Percentiles rank a stretch among this genome's conserved stretches.
Conservation (phyloP, 2,329 filamentous ascomycete genomes). For the Hypomyces rosellus region DNA sequence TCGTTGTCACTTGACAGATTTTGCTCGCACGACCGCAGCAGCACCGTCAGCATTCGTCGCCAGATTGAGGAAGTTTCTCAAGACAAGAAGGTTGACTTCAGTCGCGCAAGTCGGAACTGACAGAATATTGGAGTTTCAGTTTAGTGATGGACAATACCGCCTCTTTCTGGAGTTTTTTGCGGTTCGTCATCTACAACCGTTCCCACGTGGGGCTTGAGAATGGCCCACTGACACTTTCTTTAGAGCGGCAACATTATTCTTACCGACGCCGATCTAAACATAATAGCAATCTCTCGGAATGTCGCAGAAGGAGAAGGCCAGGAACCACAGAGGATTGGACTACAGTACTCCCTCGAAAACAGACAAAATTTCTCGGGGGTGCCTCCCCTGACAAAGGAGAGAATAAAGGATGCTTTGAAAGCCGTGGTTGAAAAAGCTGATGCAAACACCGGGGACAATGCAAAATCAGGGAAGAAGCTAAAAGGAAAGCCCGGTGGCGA, state of each 20-base stretch:
- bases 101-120: constrained; percentile 88
- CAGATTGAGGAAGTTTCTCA: constrained; percentile 78
- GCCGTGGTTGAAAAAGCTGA: constrained; percentile 56
- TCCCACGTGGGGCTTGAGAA: neutral
- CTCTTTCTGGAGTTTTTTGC: constrained; percentile 95
- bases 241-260: constrained; percentile 85
- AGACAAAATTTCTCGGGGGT: constrained; percentile 78
- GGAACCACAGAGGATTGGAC: constrained; percentile 70
- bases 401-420: constrained; percentile 63
- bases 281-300: constrained; percentile 72
- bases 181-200: constrained; percentile 18
- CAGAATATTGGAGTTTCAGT: constrained; percentile 83
- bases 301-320: constrained; percentile 78
- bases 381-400: constrained; percentile 66
- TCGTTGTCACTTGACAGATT: constrained; percentile 88
- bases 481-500: constrained; percentile 70
- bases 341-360: constrained; percentile 72
- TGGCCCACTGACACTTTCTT: constrained; percentile 6
- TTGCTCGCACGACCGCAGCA: constrained; percentile 77
- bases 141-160: constrained; percentile 84
- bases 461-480: constrained; percentile 49
- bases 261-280: constrained; percentile 76
- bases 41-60: constrained; percentile 81
- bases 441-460: constrained; percentile 28
- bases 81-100: constrained; percentile 74